phyloP scores from a whole-genome alignment of 2,329 filamentous ascomycete genomes.

The Fusarium luffae region DNA sequence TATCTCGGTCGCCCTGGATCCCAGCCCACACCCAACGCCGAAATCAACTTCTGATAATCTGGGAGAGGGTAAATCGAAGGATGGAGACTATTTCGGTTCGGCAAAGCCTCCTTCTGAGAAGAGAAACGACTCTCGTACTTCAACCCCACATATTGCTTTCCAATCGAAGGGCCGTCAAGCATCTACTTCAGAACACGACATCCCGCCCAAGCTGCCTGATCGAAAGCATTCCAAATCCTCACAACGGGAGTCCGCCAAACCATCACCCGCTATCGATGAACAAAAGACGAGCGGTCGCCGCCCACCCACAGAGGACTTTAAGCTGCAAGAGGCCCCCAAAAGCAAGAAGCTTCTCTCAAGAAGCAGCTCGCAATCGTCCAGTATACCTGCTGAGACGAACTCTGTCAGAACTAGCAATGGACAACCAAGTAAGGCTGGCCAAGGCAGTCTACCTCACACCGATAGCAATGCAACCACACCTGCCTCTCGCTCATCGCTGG shows the following conservation, averaged over 20 bases:
- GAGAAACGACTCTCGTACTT: slow-evolving; percentile 61
- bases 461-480: slow-evolving; percentile 52
- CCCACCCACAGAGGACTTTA: slow-evolving; percentile 70
- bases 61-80: slow-evolving; percentile 60
- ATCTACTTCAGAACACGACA: slow-evolving; percentile 66
- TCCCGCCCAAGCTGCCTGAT: slow-evolving; percentile 60
- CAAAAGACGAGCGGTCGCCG: slow-evolving; percentile 52
- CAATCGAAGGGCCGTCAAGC: slow-evolving; percentile 78
- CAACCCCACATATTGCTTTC: slow-evolving; percentile 90
- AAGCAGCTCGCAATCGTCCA: slow-evolving; percentile 58
- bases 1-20: slow-evolving; percentile 80
- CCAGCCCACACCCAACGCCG: slow-evolving; percentile 70
- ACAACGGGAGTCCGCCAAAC: slow-evolving; percentile 53
- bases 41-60: slow-evolving; percentile 63
- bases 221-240: slow-evolving; percentile 57
- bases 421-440: slow-evolving; percentile 41
- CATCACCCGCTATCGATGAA: slow-evolving; percentile 53
- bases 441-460: slow-evolving; percentile 45
- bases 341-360: slow-evolving; percentile 61
- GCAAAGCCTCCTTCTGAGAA: slow-evolving; percentile 59
- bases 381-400: slow-evolving; percentile 51
- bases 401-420: slow-evolving; percentile 53
- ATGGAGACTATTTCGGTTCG: slow-evolving; percentile 70
- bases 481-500: slow-evolving; percentile 66
- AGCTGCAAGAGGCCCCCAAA: slow-evolving; percentile 83